Evolutionary conservation across 495 filamentous ascomycete species (phyloP).

Genomic region (Lentithecium fluviatile): DNA sequence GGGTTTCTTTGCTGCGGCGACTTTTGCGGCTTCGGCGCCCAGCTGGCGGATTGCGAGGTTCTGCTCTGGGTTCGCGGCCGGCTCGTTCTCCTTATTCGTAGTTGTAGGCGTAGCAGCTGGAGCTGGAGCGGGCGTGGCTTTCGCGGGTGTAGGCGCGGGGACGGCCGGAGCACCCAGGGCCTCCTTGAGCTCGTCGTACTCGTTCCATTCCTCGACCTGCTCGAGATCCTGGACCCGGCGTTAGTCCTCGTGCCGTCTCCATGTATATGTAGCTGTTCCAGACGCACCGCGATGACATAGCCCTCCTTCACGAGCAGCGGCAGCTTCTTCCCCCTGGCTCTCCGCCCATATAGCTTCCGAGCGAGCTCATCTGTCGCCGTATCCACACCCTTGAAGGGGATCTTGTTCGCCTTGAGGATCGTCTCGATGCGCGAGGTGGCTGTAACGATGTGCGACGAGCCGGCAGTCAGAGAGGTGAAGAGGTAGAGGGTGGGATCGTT

Average conservation of each 20-base stretch:
- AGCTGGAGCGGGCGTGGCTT: conserved; percentile 19
- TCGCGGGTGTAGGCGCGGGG: conserved; percentile 31
- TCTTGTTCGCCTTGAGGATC: conserved; percentile 90
- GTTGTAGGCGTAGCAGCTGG: conserved; percentile 1
- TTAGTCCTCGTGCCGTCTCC: not conserved
- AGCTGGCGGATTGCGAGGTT: conserved; percentile 32
- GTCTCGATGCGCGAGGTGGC: conserved; percentile 94
- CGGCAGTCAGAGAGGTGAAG: conserved; percentile 92
- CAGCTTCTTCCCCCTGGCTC: conserved; percentile 75
- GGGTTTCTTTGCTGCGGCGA: conserved; percentile 31
- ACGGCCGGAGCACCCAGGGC: conserved; percentile 55
- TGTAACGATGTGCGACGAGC: conserved; percentile 95
- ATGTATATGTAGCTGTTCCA: conserved; percentile 1
- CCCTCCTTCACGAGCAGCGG: conserved; percentile 88
- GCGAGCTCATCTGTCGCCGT: conserved; percentile 90
- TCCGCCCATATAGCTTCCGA: conserved; percentile 82
- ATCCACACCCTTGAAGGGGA: conserved; percentile 90
- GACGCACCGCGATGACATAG: conserved; percentile 77
- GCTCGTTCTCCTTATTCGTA: conserved; percentile 22
- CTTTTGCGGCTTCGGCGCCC: conserved; percentile 32
- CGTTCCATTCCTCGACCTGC: conserved; percentile 97
- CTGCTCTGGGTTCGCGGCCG: conserved; percentile 12
- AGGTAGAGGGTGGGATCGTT: conserved; percentile 82
- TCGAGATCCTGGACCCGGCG: conserved; percentile 69
- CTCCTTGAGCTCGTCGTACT: conserved; percentile 91